These are phyloP conservation scores for Ochromonadaceae sp. DNA, from an alignment of 352 stramenopile species.

Conservation along the genomic window DNA sequence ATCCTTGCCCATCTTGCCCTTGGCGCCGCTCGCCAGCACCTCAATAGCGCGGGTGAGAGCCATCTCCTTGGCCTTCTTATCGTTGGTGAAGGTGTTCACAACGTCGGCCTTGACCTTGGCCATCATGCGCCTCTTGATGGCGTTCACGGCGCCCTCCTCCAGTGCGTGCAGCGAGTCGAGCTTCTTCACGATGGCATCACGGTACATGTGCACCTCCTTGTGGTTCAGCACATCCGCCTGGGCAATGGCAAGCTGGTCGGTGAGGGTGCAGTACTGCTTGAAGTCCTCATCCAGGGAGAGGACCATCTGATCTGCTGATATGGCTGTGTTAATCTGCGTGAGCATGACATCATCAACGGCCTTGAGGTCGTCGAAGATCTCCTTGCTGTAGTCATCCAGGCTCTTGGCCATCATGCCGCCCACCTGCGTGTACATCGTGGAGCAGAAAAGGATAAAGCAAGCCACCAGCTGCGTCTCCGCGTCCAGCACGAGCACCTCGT, in stretches of 20 bases:
- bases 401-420: background rate
- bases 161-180: background rate
- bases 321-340: background rate
- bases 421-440: conserved; percentile 9
- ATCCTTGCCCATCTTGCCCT: conserved; percentile 6
- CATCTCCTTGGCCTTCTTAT: conserved; percentile 8
- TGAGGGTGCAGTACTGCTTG: background rate
- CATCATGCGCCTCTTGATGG: background rate
- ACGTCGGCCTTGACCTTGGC: background rate
- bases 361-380: conserved; percentile 1
- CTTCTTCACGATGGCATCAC: conserved; percentile 3
- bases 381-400: background rate
- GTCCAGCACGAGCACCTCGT: conserved; percentile 2
- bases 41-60: conserved; percentile 10
- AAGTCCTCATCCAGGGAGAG: background rate
- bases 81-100: background rate
- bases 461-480: background rate
- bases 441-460: background rate
- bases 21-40: background rate
- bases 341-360: background rate
- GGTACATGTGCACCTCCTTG: background rate
- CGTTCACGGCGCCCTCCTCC: background rate
- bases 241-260: background rate
- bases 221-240: background rate
- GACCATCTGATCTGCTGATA: background rate